Conservation (phyloP, 2,329 filamentous ascomycete genomes). For the Aureobasidium pullulans region DNA sequence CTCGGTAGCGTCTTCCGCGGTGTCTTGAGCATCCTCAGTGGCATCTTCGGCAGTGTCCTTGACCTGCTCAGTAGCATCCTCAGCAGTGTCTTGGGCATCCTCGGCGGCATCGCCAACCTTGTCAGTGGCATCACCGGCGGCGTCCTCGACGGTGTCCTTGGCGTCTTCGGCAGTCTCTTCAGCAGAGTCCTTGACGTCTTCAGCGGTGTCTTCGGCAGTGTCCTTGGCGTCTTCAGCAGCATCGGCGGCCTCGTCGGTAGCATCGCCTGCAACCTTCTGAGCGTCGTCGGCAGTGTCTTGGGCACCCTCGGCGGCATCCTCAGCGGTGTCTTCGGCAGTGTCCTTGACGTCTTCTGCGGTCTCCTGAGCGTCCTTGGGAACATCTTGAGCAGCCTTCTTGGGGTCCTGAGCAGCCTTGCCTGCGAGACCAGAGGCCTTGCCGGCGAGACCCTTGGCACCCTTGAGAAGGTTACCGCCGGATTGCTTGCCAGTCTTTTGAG, state of each 20-base stretch:
- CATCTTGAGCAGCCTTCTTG: constrained; percentile 24
- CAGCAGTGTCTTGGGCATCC: constrained; percentile 20
- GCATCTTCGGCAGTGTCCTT: constrained; percentile 26
- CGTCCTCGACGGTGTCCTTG: constrained; percentile 26
- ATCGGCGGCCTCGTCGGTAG: constrained; percentile 28
- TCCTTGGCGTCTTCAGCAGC: constrained; percentile 28
- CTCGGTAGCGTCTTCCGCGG: constrained; percentile 23
- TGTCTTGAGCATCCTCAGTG: constrained; percentile 27
- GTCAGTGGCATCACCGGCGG: constrained; percentile 15
- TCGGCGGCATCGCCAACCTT: constrained; percentile 23
- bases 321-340: constrained; percentile 29
- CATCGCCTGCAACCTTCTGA: constrained; percentile 30
- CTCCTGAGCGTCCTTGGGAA: constrained; percentile 25
- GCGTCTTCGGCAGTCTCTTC: constrained; percentile 23
- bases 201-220: constrained; percentile 22
- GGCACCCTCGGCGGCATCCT: constrained; percentile 26
- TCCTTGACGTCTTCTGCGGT: constrained; percentile 27
- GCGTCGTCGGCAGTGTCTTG: constrained; percentile 28
- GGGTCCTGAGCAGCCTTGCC: constrained; percentile 36
- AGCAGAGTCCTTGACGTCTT: constrained; percentile 25
- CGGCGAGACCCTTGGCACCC: constrained; percentile 40
- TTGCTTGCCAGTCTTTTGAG: constrained; percentile 27
- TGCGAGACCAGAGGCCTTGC: constrained; percentile 39
- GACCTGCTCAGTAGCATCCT: constrained; percentile 26
- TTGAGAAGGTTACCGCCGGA: constrained; percentile 33